Evolutionary conservation across 306 rosid species (phyloP), one percentile per base, ranked within the genome.

Genomic region (Geum urbanum): DNA sequence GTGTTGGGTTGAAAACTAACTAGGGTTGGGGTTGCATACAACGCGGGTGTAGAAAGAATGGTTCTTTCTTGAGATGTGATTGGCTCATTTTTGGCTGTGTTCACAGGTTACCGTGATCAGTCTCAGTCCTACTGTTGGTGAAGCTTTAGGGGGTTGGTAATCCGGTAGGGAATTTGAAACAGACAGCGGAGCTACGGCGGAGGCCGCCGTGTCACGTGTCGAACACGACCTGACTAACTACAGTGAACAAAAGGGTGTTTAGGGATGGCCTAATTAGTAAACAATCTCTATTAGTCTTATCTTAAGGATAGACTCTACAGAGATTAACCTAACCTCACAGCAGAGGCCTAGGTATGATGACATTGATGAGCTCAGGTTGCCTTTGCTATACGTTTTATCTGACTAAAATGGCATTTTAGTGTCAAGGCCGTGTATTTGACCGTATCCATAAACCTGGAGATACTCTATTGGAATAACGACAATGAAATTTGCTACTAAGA

Each of bases 121-220:
- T 83, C 86, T 1, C 67, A 58, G 15, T 66, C 75, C 24, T 24
- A 49, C 40, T 59, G 45, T 16, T 40, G 32, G 24, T 73, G 55
- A 77, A 73, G 78, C 77, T 76, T 79, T 86, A 77, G 53, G 77
- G 77, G 76, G 79, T 78, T 72, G 45, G 64, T 59, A 15, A 59
- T 16, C 45, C 15, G 74, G 76, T 63, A 58, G 43, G 54, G 60
- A 7, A 27, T 14, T 20, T 4, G 10, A 54, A 54, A 4, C 35
- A 20, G 60, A 70, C 16, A 39, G 35, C 48, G 9, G 37, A 58
- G 46, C 15, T 49, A n/a, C 41, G 57, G 64, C 27, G 32, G 32
- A 27, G 32, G 32, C 32, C 32, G 32, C 32, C 32, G n/a, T n/a
- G n/a, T n/a, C n/a, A n/a, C n/a, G n/a, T n/a, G n/a, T n/a, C n/a